Conservation (phyloP, 2,329 filamentous ascomycete genomes). For the Cryphonectria parasitica region DNA sequence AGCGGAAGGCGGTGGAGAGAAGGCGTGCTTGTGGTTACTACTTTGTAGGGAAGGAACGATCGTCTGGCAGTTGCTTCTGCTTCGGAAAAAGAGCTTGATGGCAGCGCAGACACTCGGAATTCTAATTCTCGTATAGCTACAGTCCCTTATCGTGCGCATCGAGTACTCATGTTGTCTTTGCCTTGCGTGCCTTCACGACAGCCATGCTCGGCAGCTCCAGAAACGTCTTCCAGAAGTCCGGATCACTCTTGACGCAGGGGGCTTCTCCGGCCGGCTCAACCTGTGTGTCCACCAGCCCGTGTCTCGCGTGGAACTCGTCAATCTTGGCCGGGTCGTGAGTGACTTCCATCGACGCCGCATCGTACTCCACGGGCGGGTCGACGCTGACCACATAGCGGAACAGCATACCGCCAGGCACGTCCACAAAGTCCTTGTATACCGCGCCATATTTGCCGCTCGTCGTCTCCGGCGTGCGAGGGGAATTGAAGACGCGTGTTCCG, state of each 20-base stretch:
- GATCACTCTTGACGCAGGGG: slow-evolving; percentile 14
- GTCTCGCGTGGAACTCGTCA: slow-evolving; percentile 16
- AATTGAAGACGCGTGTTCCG: slow-evolving; percentile 28
- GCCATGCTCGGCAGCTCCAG: slow-evolving; percentile 22
- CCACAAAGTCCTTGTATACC: slow-evolving; percentile 24
- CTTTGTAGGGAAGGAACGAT: neutral
- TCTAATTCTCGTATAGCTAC: neutral
- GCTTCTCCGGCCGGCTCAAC: slow-evolving; percentile 14
- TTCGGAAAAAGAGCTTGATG: neutral
- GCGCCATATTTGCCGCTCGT: slow-evolving; percentile 20
- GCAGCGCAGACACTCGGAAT: neutral
- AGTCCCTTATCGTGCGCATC: neutral
- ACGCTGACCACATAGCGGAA: slow-evolving; percentile 22
- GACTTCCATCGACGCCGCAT: slow-evolving; percentile 25
- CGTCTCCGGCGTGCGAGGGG: slow-evolving; percentile 11
- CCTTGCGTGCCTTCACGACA: slow-evolving; percentile 22
- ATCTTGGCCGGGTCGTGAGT: slow-evolving; percentile 24
- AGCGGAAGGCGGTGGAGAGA: neutral
- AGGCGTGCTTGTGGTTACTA: neutral
- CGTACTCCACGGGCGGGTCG: slow-evolving; percentile 18
- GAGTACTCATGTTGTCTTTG: neutral
- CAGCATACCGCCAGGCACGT: slow-evolving; percentile 22
- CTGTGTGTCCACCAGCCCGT: slow-evolving; percentile 22
- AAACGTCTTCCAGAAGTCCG: slow-evolving; percentile 21
- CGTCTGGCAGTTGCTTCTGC: neutral